Evolutionary conservation across 163 green algal genomes (phyloP).

Genomic region (Scenedesmus sp.): DNA sequence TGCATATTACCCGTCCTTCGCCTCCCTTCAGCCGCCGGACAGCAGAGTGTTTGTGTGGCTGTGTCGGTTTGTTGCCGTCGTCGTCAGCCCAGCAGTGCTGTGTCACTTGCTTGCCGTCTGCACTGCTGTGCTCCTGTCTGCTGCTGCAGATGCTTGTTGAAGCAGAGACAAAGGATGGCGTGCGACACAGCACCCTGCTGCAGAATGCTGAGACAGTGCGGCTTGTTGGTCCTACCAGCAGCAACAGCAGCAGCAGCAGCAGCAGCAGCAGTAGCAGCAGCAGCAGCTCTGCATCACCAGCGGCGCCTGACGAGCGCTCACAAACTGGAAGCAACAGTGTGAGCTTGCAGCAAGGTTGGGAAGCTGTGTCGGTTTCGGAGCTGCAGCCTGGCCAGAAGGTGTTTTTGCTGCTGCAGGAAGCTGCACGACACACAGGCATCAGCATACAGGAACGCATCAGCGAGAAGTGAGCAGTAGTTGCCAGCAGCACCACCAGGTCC

Average conservation of each 20-base stretch:
- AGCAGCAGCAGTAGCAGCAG: constrained; percentile 37
- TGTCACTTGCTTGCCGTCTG: background rate
- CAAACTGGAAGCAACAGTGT: background rate
- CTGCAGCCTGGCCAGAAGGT: constrained; percentile 76
- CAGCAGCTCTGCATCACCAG: background rate
- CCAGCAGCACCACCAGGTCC: background rate
- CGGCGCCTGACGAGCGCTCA: background rate
- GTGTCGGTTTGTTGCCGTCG: too few species aligned
- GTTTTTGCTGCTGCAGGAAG: constrained; percentile 71
- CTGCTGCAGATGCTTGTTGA: constrained; percentile 80
- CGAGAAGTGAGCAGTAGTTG: constrained; percentile 61
- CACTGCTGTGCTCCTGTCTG: background rate
- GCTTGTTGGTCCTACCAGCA: constrained; percentile 73
- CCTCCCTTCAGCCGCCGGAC: too few species aligned
- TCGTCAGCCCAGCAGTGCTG: background rate
- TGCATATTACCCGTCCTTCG: too few species aligned
- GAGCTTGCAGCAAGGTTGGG: constrained; percentile 44
- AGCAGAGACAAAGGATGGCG: constrained; percentile 68
- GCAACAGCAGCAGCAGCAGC: background rate
- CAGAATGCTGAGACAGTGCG: constrained; percentile 97
- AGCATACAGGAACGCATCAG: constrained; percentile 80
- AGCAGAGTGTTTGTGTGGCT: too few species aligned
- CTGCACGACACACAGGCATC: constrained; percentile 87
- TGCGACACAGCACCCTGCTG: constrained; percentile 78
- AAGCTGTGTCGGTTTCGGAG: constrained; percentile 75